Conservation (phyloP, 2,329 filamentous ascomycete species). For the Fusarium coffeatum region DNA sequence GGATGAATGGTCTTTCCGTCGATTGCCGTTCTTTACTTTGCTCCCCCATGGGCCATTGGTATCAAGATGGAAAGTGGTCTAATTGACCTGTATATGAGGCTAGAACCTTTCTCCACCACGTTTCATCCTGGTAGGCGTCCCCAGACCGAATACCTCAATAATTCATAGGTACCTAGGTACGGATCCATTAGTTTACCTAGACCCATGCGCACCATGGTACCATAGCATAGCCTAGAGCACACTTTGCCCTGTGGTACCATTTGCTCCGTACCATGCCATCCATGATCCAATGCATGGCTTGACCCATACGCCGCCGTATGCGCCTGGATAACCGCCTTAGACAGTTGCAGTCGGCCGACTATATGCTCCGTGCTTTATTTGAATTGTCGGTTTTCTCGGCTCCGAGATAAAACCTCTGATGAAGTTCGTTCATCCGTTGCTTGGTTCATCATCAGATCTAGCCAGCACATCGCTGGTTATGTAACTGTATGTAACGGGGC, state of each 20-base stretch:
- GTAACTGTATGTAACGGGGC: neutral
- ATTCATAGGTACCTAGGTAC: neutral
- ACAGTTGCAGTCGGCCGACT: constrained; percentile 40
- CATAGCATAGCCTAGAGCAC: neutral
- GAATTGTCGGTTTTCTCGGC: constrained; percentile 37
- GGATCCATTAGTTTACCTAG: neutral
- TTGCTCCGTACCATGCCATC: constrained; percentile 25
- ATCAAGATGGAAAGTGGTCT: constrained; percentile 11
- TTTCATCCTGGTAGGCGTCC: constrained; percentile 28
- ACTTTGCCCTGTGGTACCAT: constrained; percentile 21
- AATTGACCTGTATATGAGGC: constrained; percentile 25
- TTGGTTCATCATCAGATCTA: constrained; percentile 3
- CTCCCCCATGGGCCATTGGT: constrained; percentile 4
- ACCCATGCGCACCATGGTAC: neutral
- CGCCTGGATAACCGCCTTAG: constrained; percentile 21
- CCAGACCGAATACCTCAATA: constrained; percentile 28
- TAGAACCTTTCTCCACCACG: constrained; percentile 34
- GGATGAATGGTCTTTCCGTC: neutral
- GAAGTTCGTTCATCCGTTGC: constrained; percentile 8
- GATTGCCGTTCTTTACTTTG: constrained; percentile 12
- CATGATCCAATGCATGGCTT: neutral
- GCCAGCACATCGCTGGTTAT: constrained; percentile 6
- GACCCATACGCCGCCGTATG: constrained; percentile 31
- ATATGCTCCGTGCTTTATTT: constrained; percentile 32
- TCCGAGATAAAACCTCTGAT: constrained; percentile 27